Base-by-base conservation (phyloP, 306 rosid species). In the Pyrus pyrifolia region DNA sequence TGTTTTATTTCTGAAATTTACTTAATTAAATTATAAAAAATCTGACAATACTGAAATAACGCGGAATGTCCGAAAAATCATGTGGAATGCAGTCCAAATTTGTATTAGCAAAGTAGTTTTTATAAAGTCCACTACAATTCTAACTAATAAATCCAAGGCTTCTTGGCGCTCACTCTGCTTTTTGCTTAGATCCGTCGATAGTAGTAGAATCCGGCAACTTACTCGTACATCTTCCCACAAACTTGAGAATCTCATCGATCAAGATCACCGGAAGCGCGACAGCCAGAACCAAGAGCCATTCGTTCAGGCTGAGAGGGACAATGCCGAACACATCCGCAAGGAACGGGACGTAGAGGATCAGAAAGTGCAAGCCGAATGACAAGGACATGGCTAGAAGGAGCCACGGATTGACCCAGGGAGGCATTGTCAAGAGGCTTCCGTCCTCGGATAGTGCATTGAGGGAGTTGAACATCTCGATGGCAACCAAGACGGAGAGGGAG, bases 391-490 rank as follows among this genome's bases (percentile, higher is more conserved):
- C 97, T 74, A 94, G 60, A 76, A 94, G 97, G 75, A 94, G 98
- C 92, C 92, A 94, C 4, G 98, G 97, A 80, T 94, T 94, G 52
- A 92, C 93, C 98, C 98, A 94, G 4, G 97, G 98, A 38, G 97
- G 98, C 98, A 94, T 94, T 21, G 92, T 76, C 80, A 94, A 51
- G 67, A 94, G 93, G 83, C 98, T 94, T 61, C 97, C 93, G 70
- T 94, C 86, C 82, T 85, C 98, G 0, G 98, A 94, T 18, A 94
- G 85, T 38, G 97, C 97, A 53, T 94, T 94, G 40, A 94, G 95
- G 67, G 98, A 92, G 80, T 92, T 94, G 86, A 94, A 94, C 97
- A 94, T 94, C 88, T 92, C 98, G 8, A 94, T 92, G 80, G 98
- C 93, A 9, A 94, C 98, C 91, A 94, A 78, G 68, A 94, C 97